These are phyloP conservation scores for Pichia thaimueangensis DNA, from an alignment of 805 yeast genomes.

Conservation along the genomic window DNA sequence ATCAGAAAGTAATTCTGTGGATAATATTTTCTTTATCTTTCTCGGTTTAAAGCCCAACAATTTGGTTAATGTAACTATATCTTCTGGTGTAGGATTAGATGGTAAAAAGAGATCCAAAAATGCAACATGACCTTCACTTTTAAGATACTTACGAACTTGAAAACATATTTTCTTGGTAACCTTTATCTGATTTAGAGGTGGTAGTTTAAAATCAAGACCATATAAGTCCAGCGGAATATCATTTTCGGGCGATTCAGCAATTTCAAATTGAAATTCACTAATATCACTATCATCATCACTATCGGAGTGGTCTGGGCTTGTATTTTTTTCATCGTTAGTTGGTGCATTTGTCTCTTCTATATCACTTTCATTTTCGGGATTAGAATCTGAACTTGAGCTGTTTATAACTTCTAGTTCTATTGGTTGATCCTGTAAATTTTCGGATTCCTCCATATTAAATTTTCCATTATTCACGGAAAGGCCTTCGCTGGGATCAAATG, in stretches of 20 bases:
- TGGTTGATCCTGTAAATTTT: neutral
- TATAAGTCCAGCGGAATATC: conserved; percentile 9
- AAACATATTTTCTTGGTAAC: conserved; percentile 38
- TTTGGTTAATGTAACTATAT: conserved; percentile 49
- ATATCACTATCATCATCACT: conserved; percentile 9
- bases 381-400: neutral
- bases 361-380: neutral
- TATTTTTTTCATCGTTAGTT: neutral
- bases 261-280: conserved; percentile 13
- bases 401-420: conserved; percentile 1
- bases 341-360: neutral
- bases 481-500: no score
- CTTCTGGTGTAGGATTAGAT: conserved; percentile 49
- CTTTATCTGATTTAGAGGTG: conserved; percentile 19
- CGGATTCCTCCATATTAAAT: no score
- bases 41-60: conserved; percentile 50
- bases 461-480: no score
- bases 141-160: conserved; percentile 47
- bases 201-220: conserved; percentile 8
- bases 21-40: conserved; percentile 10
- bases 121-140: conserved; percentile 48
- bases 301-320: conserved; percentile 2
- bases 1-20: conserved; percentile 12
- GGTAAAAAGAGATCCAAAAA: conserved; percentile 55
- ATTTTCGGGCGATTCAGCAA: neutral